Base-by-base conservation (phyloP, 2,329 filamentous ascomycete species). In the Tolypocladium tundrense region DNA sequence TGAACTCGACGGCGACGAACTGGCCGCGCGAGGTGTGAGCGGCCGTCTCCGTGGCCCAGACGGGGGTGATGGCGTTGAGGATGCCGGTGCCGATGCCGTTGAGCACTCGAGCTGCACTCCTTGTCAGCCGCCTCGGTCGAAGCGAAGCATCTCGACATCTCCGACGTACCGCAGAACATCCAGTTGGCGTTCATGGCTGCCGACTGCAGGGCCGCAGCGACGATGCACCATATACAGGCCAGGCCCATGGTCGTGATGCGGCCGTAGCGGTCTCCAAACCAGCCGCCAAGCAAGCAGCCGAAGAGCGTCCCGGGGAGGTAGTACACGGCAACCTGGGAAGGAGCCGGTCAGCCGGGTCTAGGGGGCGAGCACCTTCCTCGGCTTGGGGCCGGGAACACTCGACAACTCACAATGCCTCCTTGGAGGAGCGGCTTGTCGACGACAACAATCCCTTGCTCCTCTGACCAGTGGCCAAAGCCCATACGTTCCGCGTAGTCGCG, bases 1-100 rank as follows among this genome's bases (percentile, higher is more conserved):
- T 89, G 61, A 90, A 90, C 64, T 90, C 87, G 57, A 88, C 84
- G 11, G 85, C 84, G 58, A 90, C 83, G 61, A 88, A 88, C 53
- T 84, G 79, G 7, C 88, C 88, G 45, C 88, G 80, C 2, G 82
- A 85, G 0, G 80, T 88, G 65, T 88, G 84, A 43, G 86, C 81
- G 0, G 85, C 82, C 0, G 83, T 87, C 69, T 89, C 87, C 0
- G 86, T 87, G 1, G 85, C 85, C 85, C 85, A 89, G 4, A 88
- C 85, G 0, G 87, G 87, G 0, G 86, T 81, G 61, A 89, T 88
- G 9, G 85, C 82, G 65, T 88, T 90, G 41, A 89, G 68, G 55
- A 88, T 83, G 31, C 87, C 87, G 2, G 85, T 89, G 4, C 86
- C 87, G 52, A 86, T 81, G 6, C 85, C 84, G 57, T 86, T 87